Conservation (phyloP, 441 rosid genomes). For the Mallotus japonicus region DNA sequence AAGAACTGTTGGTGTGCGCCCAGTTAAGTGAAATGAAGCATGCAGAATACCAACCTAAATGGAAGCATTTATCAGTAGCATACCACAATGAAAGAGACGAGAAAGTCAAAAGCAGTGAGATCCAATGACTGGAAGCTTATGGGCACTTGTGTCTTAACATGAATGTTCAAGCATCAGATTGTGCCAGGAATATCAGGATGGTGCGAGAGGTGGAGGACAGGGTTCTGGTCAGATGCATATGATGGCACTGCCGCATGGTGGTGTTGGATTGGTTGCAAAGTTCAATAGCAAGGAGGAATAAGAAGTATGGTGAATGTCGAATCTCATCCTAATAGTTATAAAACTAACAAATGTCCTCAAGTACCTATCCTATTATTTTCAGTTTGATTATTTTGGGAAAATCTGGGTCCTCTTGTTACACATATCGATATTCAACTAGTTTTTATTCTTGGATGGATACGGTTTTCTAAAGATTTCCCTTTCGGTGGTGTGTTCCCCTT, state of each 20-base stretch:
- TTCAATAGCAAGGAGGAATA: too few relatives aligned
- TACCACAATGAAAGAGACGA: not conserved
- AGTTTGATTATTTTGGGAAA: not conserved
- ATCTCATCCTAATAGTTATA: not conserved
- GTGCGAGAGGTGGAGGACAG: not conserved
- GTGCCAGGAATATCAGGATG: not conserved
- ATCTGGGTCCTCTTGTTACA: not conserved
- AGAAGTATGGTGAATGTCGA: too few relatives aligned
- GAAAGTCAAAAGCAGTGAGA: not conserved
- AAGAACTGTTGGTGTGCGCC: conserved; percentile 67
- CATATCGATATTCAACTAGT: not conserved
- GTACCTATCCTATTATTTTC: not conserved
- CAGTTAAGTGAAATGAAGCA: conserved; percentile 55
- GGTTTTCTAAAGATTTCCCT: not conserved
- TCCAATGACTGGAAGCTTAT: not conserved
- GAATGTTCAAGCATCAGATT: not conserved
- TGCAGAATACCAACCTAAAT: not conserved
- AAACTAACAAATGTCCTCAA: not conserved
- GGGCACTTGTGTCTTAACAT: not conserved
- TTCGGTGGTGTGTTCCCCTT: not conserved
- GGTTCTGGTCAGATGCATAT: not conserved
- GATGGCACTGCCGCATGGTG: too few relatives aligned
- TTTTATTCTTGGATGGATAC: too few relatives aligned
- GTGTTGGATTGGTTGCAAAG: too few relatives aligned
- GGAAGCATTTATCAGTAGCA: not conserved